Base-by-base conservation (phyloP, 345 rosid genomes). In the Crucihimalaya himalaica region DNA sequence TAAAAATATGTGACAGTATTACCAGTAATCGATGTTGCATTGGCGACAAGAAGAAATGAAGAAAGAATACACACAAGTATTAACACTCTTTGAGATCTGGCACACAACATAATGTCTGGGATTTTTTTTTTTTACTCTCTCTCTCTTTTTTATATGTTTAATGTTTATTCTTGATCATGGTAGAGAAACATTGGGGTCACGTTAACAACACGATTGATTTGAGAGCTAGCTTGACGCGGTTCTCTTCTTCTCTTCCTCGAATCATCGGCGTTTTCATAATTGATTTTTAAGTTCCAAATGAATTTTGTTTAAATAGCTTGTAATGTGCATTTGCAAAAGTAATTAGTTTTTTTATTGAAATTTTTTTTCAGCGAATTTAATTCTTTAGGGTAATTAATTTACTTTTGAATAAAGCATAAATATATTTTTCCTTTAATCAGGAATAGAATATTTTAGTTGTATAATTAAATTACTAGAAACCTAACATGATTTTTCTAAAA, bases 1-100 rank as follows among this genome's bases (percentile, higher is more conserved):
- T 7, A 45, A 46, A 9, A 45, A 4, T 9, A 1, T 43, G 2
- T 46, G 18, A 15, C 18, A 15, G 14, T 68, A 31, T 42, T 64
- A 83, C 86, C 86, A 43, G 76, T 14, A 61, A 73, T 43, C 11
- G 69, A 72, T 51, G 74, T 67, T 68, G 57, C 79, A 69, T 65
- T 50, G 58, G 66, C 75, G 63, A 70, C 35, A n/a, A 80, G 75
- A 63, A 79, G 76, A 42, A 76, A 29, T 15, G 70, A 82, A 59
- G 63, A 52, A 7, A 81, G 60, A 55, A 78, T 10, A 68, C 52
- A 43, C 28, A 70, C 9, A 56, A 79, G 42, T 32, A 80, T 10
- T 46, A 74, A 42, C 51, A 79, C 28, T 32, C 52, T 55, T 35
- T 71, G 63, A 68, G 86, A 81, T 83, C 83, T 67, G 66, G 29